A percentile compares a stretch with the other conserved stretches of the same genome.
These are phyloP conservation scores for Cyberlindnera bimundalis DNA, from an alignment of 805 yeast genomes.

Conservation along the genomic window DNA sequence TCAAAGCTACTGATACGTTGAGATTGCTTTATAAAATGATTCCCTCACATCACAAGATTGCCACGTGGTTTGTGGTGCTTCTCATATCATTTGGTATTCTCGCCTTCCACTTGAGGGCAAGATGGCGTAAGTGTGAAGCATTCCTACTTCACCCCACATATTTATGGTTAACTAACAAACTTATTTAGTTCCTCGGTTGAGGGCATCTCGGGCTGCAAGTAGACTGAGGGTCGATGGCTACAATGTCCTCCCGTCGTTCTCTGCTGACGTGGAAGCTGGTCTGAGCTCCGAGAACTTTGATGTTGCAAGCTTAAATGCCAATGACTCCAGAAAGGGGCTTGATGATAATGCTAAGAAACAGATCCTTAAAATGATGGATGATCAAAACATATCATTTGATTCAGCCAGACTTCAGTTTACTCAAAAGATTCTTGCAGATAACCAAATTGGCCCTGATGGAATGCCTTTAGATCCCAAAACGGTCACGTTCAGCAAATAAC, in stretches of 20 bases:
- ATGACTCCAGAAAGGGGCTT: slow-evolving; percentile 61
- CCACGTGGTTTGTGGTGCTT: background rate
- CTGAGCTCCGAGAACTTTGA: slow-evolving; percentile 58
- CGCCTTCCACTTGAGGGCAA: slow-evolving; percentile 13
- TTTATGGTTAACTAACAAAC: too few relatives aligned
- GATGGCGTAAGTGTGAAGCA: slow-evolving; percentile 19
- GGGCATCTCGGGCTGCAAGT: slow-evolving; percentile 24
- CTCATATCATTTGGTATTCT: background rate
- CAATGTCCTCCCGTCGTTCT: slow-evolving; percentile 31
- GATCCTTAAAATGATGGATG: slow-evolving; percentile 53
- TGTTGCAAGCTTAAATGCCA: slow-evolving; percentile 41
- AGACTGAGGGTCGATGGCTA: slow-evolving; percentile 27
- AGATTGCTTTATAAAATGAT: background rate
- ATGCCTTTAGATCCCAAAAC: slow-evolving; percentile 65
- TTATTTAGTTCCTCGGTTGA: slow-evolving; percentile 17
- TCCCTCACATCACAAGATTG: background rate
- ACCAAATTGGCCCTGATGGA: slow-evolving; percentile 63
- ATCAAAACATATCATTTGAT: slow-evolving; percentile 53
- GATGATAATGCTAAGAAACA: slow-evolving; percentile 49
- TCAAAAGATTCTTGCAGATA: slow-evolving; percentile 40
- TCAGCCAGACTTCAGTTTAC: slow-evolving; percentile 61
- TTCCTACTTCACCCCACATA: too few relatives aligned
- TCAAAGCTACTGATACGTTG: too few relatives aligned
- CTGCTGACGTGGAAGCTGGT: slow-evolving; percentile 54
- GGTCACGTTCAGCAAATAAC: slow-evolving; percentile 39